Base-by-base conservation (phyloP, 352 stramenopile species). In the Pythium rishiriense region DNA sequence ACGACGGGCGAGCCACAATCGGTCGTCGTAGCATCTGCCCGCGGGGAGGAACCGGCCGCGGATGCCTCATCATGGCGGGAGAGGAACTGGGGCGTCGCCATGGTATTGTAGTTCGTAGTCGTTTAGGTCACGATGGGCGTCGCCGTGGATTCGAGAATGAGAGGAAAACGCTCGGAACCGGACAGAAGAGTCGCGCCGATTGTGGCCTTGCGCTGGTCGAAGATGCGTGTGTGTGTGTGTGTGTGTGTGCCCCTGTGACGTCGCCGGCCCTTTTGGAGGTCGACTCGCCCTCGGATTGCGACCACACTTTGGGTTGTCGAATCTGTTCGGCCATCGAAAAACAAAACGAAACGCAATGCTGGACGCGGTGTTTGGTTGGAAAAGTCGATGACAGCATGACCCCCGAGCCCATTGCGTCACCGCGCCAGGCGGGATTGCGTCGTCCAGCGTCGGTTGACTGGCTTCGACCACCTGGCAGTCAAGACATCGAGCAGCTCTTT, bases 251-350 rank as follows among this genome's bases (percentile, higher is more conserved):
- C 35, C 7, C 46, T 12, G 47, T 64, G 58, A 64, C 58, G 58
- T 64, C 51, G 52, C 47, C 37, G 37, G 37, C 17, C 37, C 15
- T 58, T 46, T 33, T 41, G 29, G 28, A 56, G 55, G 39, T 61
- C 39, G 60, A 49, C 39, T 35, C 3, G 19, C n/a, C 41, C 26
- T 10, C 22, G 4, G 58, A 67, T 67, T 67, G 60, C 60, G 60
- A 54, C n/a, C 50, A 60, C 50, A 53, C 29, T n/a, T 49, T 55
- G 43, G 60, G 1, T 49, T 67, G 52, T 55, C 42, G 60, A 67
- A 67, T 67, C 60, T n/a, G 14, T 59, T 60, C 50, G 60, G 51
- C 60, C 60, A 61, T 60, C 60, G 60, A 67, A 67, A 66, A 61
- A 55, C 60, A 50, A 67, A 67, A 66, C 46, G 47, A 37, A 43